Evolutionary conservation across 129 eudicot genomes (phyloP).

Genomic region (Oenanthe sinensis): DNA sequence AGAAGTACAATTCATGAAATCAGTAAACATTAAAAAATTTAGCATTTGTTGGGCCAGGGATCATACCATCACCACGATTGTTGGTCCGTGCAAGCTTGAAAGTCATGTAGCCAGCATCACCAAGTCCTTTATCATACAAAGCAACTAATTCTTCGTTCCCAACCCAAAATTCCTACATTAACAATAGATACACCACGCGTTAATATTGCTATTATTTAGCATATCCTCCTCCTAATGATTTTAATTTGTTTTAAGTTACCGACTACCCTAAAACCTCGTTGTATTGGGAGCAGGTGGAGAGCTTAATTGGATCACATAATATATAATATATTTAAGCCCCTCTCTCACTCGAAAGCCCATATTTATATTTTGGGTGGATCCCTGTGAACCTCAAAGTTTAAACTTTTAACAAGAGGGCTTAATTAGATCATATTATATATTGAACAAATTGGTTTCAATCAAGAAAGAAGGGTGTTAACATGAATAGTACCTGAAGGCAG

Average conservation of each 20-base stretch:
- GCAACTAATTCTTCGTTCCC: slow-evolving; percentile 74
- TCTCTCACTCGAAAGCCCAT: background rate
- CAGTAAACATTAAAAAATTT: background rate
- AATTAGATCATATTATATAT: background rate
- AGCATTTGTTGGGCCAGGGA: background rate
- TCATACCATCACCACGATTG: slow-evolving; percentile 88
- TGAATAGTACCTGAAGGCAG: slow-evolving; percentile 60
- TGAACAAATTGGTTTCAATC: background rate
- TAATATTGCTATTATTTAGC: background rate
- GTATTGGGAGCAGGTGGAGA: background rate
- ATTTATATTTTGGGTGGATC: no score
- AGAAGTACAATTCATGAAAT: background rate
- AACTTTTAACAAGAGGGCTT: background rate
- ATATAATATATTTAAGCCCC: background rate
- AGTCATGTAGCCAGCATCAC: slow-evolving; percentile 65
- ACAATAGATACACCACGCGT: background rate
- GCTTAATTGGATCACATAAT: background rate
- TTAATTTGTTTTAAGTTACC: background rate
- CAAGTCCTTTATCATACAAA: slow-evolving; percentile 63
- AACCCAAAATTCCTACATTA: slow-evolving; percentile 69
- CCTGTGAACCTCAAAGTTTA: background rate
- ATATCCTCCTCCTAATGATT: background rate
- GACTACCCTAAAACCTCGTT: background rate
- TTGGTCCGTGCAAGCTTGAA: slow-evolving; percentile 81
- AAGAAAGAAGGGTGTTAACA: background rate